Base-by-base conservation (phyloP, 2,329 filamentous ascomycete species). In the Triangularia verruculosa region DNA sequence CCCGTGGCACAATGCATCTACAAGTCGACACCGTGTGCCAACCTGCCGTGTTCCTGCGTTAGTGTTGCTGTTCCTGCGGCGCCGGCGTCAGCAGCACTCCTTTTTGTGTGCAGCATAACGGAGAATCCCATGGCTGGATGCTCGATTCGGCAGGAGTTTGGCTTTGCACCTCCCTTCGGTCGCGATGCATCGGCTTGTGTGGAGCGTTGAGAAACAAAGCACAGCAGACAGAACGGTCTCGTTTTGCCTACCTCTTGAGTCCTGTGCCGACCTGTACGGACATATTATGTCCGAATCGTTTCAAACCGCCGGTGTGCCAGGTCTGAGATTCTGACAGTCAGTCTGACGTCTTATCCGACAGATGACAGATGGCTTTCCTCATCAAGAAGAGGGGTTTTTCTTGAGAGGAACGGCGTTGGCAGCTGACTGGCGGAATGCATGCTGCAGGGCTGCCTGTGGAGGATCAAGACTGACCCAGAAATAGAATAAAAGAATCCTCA, bases 11-110 rank as follows among this genome's bases (percentile, higher is more conserved):
- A 57, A 66, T 66, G 66, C 59, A 61, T 60, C 64, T 58, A 53
- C 57, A 25, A 27, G 65, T 69, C 22, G 54, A 62, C 52, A 65
- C 57, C 62, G 66, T 65, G 63, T 54, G 57, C 57, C 62, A 51
- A 59, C 64, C 59, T 58, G 63, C 65, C 63, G 64, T 66, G 66
- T 67, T 62, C 64, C 66, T 66, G 64, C 61, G 59, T 66, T 62
- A 55, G 61, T 52, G 32, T 30, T 60, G 24, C 55, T 52, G 22
- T 30, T 43, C 32, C 27, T 28, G 24, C 52, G 17, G 39, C 28
- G 27, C 28, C 27, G 34, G 24, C 52, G 17, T 53, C 28, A 47
- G 28, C 56, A 47, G 17, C 59, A 54, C 56, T 63, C 62, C 53
- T 63, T 57, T 63, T 60, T 56, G 59, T 52, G 43, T 60, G 59